Evolutionary conservation across 2,329 filamentous ascomycete species (phyloP), one percentile per base, ranked within the genome.

Genomic region (Aspergillus aculeatus): DNA sequence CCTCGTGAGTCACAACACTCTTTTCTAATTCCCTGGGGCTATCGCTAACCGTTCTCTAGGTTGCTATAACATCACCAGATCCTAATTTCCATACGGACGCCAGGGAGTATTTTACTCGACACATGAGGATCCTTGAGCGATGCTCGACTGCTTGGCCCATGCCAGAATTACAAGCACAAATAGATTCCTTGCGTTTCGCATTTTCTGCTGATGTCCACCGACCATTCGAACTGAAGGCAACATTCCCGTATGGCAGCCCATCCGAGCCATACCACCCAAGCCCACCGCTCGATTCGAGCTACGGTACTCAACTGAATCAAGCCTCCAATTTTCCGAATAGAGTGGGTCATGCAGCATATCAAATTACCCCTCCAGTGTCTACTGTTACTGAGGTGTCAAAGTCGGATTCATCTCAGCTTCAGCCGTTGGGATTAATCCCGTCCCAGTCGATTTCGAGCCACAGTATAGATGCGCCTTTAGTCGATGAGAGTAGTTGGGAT

Each of bases 51-150:
- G 54, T 54, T 41, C 58, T 32, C 47, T 44, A 96, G 93, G 89
- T 96, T 66, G 93, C 93, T 4, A 89, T 97, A 62, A 96, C 93
- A 14, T 97, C 92, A 19, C 94, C 95, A 19, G 93, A 98, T 73
- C 90, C 92, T 1, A 90, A 95, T 44, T 84, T 96, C 59, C 93
- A 95, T 71, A 81, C 83, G 0, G 92, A 96, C 73, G 91, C 94
- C 5, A 85, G 91, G 32, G 89, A 94, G 62, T 98, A 90, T 73
- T 98, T 98, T 70, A 90, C 91, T 2, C 85, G 94, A 51, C 93
- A 97, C 69, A 97, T 98, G 94, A 87, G 93, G 57, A 89, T 98
- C 41, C 81, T 98, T 59, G 94, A 98, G 74, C 88, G 87, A 65
- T 95, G 92, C 67, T 90, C 91, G 71, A 83, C 84, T 9, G 87